Percentiles rank a stretch among this genome's conserved stretches.
These are phyloP conservation scores for Boletus albobrunnescens DNA, from an alignment of 1,284 basidiomycete genomes.

Conservation along the genomic window DNA sequence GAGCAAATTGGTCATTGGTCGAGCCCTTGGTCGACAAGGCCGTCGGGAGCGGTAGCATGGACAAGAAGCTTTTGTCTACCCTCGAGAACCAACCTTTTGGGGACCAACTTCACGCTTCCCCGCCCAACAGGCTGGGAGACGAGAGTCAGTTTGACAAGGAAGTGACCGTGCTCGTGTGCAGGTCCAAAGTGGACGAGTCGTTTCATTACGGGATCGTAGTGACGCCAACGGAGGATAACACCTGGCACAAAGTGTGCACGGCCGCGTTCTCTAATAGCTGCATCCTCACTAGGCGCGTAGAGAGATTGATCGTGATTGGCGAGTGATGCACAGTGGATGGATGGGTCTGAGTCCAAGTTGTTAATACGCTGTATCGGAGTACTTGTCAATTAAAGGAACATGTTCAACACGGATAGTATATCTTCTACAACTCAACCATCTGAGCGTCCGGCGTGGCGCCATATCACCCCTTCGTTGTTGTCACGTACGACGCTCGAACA, in stretches of 20 bases:
- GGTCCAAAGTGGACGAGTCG: neutral
- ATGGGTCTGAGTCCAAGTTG: too few species aligned
- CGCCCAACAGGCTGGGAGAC: slow-evolving; percentile 2
- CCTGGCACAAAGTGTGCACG: slow-evolving; percentile 5
- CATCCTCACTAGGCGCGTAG: neutral
- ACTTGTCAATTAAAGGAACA: too few species aligned
- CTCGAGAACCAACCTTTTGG: neutral
- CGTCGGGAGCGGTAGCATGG: too few species aligned
- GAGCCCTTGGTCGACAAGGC: slow-evolving; percentile 4
- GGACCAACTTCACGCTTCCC: neutral
- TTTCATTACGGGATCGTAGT: slow-evolving; percentile 5
- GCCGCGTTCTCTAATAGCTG: neutral
- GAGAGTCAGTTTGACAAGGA: neutral
- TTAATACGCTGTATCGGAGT: too few species aligned
- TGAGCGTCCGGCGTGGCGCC: too few species aligned
- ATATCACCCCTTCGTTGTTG: slow-evolving; percentile 4
- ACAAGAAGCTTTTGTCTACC: neutral
- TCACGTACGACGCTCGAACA: slow-evolving; percentile 14
- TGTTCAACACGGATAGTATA: too few species aligned
- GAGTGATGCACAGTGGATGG: too few species aligned
- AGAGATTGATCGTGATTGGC: neutral
- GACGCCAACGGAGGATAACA: neutral
- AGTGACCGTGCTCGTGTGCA: slow-evolving; percentile 1
- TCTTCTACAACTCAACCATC: too few species aligned
- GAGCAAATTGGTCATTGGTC: neutral